These are phyloP conservation scores for Cladophialophora carrionii DNA, from an alignment of 2,329 filamentous ascomycete species.

Conservation along the genomic window DNA sequence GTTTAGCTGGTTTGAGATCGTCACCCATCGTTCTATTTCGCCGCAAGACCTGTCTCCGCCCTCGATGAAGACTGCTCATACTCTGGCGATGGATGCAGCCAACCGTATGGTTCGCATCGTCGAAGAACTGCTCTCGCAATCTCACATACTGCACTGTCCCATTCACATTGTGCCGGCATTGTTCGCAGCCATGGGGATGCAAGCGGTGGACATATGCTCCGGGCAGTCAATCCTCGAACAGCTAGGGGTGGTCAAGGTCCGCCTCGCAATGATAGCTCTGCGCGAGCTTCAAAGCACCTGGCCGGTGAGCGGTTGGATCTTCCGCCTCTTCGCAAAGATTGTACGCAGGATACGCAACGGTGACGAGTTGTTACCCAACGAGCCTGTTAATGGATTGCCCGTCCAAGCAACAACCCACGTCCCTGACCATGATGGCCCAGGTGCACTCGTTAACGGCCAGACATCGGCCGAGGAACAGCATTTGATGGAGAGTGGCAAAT, in stretches of 20 bases:
- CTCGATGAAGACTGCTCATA: slow-evolving; percentile 29
- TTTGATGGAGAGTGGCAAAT: slow-evolving; percentile 8
- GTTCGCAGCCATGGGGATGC: slow-evolving; percentile 39
- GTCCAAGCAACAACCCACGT: slow-evolving; percentile 17
- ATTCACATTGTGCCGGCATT: slow-evolving; percentile 37
- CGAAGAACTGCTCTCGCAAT: slow-evolving; percentile 33
- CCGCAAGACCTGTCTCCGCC: slow-evolving; percentile 31
- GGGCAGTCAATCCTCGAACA: slow-evolving; percentile 36
- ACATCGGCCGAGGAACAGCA: slow-evolving; percentile 3
- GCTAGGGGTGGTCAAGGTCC: slow-evolving; percentile 38
- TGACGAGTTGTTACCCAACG: slow-evolving; percentile 27
- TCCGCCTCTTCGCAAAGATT: slow-evolving; percentile 32
- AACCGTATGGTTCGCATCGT: slow-evolving; percentile 36
- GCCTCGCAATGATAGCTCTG: slow-evolving; percentile 39
- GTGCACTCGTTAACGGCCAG: slow-evolving; percentile 1
- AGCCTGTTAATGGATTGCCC: slow-evolving; percentile 27
- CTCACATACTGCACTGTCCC: slow-evolving; percentile 30
- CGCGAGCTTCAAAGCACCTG: slow-evolving; percentile 38
- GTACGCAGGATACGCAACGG: slow-evolving; percentile 29
- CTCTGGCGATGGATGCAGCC: slow-evolving; percentile 31
- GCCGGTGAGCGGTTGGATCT: slow-evolving; percentile 40
- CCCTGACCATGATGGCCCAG: not conserved
- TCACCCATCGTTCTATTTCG: slow-evolving; percentile 30
- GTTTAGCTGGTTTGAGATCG: slow-evolving; percentile 31
- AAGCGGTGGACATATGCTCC: slow-evolving; percentile 39